phyloP scores from a whole-genome alignment of 192 early-diverging fungal genomes.

The Helicostylum pulchrum region DNA sequence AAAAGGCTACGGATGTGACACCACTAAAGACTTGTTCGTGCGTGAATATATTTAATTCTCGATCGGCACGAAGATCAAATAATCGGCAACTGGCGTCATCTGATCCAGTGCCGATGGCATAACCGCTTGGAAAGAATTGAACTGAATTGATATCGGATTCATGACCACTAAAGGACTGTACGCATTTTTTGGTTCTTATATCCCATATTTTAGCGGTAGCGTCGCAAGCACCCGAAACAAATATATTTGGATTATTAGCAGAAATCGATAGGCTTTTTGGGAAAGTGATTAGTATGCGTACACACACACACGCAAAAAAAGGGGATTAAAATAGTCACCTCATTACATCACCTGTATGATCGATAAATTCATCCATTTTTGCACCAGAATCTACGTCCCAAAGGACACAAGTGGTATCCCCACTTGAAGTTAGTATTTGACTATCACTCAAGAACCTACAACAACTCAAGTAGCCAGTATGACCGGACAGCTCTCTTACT shows the following conservation, averaged over 20 bases:
- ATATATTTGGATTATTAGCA: constrained; percentile 86
- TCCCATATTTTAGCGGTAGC: constrained; percentile 99
- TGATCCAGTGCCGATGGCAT: constrained; percentile 96
- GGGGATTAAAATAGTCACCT: constrained; percentile 40
- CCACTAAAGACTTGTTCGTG: constrained; percentile 99
- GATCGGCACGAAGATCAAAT: constrained; percentile 96
- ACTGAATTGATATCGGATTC: constrained; percentile 99
- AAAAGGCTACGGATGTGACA: constrained; percentile 97
- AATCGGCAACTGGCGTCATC: constrained; percentile 98
- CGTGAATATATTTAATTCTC: constrained; percentile 97
- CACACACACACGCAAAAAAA: too few species aligned
- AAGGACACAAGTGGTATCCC: constrained; percentile 98
- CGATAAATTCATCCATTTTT: constrained; percentile 93
- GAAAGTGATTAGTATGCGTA: not conserved
- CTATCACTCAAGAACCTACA: constrained; percentile 94
- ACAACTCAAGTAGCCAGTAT: constrained; percentile 97
- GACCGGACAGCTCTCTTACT: constrained; percentile 90
- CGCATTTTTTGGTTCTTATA: constrained; percentile 92
- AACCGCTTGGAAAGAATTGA: constrained; percentile 98
- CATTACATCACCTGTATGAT: constrained; percentile 99
- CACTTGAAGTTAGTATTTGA: constrained; percentile 95
- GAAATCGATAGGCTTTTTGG: constrained; percentile 72
- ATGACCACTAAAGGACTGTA: constrained; percentile 97
- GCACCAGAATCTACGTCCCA: constrained; percentile 99
- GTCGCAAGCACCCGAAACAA: constrained; percentile 98